A percentile compares a stretch with the other conserved stretches of the same genome.
Conservation (phyloP, 2,329 filamentous ascomycete genomes). For the Dothiorella sarmentorum region DNA sequence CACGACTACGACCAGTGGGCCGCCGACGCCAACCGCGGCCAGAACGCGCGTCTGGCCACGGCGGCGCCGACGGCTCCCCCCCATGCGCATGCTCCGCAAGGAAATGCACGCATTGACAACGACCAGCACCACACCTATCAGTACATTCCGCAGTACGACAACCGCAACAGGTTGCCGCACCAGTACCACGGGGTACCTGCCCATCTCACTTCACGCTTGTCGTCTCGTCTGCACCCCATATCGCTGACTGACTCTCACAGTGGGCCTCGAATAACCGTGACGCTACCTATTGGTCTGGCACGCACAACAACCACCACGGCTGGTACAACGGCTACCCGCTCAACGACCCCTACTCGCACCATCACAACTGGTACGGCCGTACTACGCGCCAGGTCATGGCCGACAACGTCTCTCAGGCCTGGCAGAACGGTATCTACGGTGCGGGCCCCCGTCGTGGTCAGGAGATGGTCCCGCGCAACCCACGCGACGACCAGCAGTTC, state of each 20-base stretch:
- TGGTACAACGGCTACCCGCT: not conserved
- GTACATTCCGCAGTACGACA: not conserved
- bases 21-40: not conserved
- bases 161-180: not conserved
- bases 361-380: constrained; percentile 11
- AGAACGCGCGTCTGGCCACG: not conserved
- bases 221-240: not conserved
- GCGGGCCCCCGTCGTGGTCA: not conserved
- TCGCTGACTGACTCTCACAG: not conserved
- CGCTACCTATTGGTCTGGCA: not conserved
- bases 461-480: constrained; percentile 9
- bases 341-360: not conserved
- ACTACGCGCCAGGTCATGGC: not conserved
- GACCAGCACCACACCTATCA: not conserved
- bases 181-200: not conserved
- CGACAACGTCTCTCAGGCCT: not conserved
- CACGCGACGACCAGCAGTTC: constrained; percentile 22
- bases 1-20: constrained; percentile 4
- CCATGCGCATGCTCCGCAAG: not conserved
- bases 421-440: not conserved
- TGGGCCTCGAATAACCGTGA: not conserved
- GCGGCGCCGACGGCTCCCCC: not conserved
- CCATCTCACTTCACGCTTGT: not conserved
- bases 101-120: not conserved
- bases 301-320: not conserved